Percentiles rank a stretch among this genome's conserved stretches.
Evolutionary conservation across 2,329 filamentous ascomycete species (phyloP).

Genomic region (Fusarium floridanum): DNA sequence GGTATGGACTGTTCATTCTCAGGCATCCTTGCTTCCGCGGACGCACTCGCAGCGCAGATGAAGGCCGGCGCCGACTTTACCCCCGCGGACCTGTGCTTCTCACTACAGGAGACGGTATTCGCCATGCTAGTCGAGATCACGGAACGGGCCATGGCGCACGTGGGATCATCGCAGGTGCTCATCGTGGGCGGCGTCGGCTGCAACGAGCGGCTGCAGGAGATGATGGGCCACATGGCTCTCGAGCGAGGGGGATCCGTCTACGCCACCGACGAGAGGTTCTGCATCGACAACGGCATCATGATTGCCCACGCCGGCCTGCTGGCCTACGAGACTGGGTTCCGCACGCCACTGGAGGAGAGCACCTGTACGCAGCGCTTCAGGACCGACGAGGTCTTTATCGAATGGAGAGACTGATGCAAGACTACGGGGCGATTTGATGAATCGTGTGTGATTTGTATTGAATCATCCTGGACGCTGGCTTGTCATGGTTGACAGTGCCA

Average conservation of each 20-base stretch:
- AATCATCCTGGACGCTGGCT: neutral
- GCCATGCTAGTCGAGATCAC: constrained; percentile 99
- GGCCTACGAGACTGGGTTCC: constrained; percentile 85
- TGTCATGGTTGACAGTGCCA: neutral
- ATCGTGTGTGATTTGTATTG: constrained; percentile 7
- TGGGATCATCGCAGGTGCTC: constrained; percentile 89
- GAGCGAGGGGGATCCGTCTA: constrained; percentile 92
- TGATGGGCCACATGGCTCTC: constrained; percentile 97
- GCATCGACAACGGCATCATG: constrained; percentile 99
- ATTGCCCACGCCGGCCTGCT: constrained; percentile 95
- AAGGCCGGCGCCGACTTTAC: constrained; percentile 71
- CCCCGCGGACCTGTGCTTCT: constrained; percentile 90
- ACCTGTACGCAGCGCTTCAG: constrained; percentile 88
- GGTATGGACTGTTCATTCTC: constrained; percentile 99
- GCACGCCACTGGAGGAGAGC: constrained; percentile 81
- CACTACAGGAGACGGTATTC: constrained; percentile 93
- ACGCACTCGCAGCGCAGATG: constrained; percentile 81
- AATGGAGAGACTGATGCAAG: constrained; percentile 75
- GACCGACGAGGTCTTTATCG: constrained; percentile 84
- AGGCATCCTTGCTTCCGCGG: constrained; percentile 87
- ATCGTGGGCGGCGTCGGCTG: constrained; percentile 97
- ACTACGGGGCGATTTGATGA: neutral
- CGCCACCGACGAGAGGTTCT: constrained; percentile 96
- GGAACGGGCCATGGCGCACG: constrained; percentile 97
- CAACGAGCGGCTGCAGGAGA: constrained; percentile 93